These are phyloP conservation scores for Mortierella sp. DNA, from an alignment of 371 early-diverging fungal species.

Conservation along the genomic window DNA sequence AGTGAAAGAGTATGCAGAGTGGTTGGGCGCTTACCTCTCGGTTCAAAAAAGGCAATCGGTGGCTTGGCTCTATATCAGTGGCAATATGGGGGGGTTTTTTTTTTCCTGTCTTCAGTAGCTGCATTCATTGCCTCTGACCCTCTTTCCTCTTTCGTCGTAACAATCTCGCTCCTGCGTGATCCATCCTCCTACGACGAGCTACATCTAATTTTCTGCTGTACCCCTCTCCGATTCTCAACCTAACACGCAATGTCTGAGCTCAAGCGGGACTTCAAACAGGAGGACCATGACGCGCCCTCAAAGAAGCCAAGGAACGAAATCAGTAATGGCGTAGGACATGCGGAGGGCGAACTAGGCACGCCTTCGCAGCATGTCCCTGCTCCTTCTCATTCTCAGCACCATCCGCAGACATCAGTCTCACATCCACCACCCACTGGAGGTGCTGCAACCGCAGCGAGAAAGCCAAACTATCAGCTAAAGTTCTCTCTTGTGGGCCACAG, in stretches of 20 bases:
- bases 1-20: neutral
- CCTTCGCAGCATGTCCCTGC: constrained; percentile 4
- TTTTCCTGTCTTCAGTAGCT: too few species aligned
- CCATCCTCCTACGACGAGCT: too few species aligned
- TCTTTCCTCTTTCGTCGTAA: too few species aligned
- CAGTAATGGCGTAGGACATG: constrained; percentile 16
- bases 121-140: too few species aligned
- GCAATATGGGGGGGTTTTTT: too few species aligned
- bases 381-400: neutral
- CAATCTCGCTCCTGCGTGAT: too few species aligned
- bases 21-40: neutral
- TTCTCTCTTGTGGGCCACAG: constrained; percentile 94
- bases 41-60: neutral
- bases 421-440: constrained; percentile 23
- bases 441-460: constrained; percentile 54
- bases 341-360: constrained; percentile 1
- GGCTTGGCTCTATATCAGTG: neutral
- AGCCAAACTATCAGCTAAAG: constrained; percentile 90
- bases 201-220: neutral
- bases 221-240: neutral
- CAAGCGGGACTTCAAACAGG: neutral
- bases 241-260: neutral
- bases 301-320: constrained; percentile 19
- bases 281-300: constrained; percentile 12
- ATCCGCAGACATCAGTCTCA: neutral